Evolutionary conservation across 2,329 filamentous ascomycete genomes (phyloP).

Genomic region (Pseudocercospora ulei): DNA sequence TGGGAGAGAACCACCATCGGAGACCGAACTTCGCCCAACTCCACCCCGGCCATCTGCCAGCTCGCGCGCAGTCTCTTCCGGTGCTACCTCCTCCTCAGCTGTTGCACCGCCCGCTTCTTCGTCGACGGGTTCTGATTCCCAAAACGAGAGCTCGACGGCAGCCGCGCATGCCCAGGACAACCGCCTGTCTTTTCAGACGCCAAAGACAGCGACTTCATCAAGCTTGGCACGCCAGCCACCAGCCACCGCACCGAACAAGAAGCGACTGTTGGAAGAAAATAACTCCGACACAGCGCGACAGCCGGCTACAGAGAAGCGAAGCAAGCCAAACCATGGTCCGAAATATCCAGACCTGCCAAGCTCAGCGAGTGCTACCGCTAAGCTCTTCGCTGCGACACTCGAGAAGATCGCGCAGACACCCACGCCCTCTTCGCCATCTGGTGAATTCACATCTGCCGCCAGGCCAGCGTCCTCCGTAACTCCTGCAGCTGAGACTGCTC

Average conservation of each 20-base stretch:
- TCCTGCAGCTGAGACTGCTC: slow-evolving; percentile 4
- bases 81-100: neutral
- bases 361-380: slow-evolving; percentile 29
- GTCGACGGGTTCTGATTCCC: neutral
- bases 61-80: neutral
- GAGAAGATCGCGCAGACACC: too few species aligned
- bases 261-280: slow-evolving; percentile 26
- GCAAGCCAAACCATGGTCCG: slow-evolving; percentile 25
- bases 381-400: slow-evolving; percentile 30
- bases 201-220: slow-evolving; percentile 16
- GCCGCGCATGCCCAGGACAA: slow-evolving; percentile 5
- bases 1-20: slow-evolving; percentile 11
- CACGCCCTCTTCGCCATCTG: too few species aligned
- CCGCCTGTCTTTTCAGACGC: slow-evolving; percentile 19
- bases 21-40: slow-evolving; percentile 12
- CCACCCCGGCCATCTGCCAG: neutral
- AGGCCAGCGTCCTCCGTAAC: too few species aligned
- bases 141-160: slow-evolving; percentile 1
- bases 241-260: slow-evolving; percentile 27
- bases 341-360: slow-evolving; percentile 30
- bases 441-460: too few species aligned
- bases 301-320: slow-evolving; percentile 30
- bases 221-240: slow-evolving; percentile 22
- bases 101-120: slow-evolving; percentile 1
- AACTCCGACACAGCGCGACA: slow-evolving; percentile 14